A percentile compares a stretch with the other conserved stretches of the same genome.
Conservation (phyloP, 2,329 filamentous ascomycete species). For the Sporothrix pseudoabietina region DNA sequence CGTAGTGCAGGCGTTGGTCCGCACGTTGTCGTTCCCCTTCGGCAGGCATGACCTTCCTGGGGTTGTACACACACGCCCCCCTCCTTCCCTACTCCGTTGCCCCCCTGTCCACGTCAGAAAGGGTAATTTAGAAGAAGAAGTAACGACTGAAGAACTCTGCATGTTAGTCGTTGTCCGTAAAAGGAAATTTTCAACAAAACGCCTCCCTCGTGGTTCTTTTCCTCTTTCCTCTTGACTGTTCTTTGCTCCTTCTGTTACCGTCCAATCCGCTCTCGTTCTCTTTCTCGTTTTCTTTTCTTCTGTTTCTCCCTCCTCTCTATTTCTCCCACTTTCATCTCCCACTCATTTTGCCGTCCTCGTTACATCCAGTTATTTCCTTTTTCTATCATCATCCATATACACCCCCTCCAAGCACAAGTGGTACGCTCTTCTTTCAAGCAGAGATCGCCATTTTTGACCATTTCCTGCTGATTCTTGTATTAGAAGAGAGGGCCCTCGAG, state of each 20-base stretch:
- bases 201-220: neutral
- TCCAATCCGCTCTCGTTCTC: neutral
- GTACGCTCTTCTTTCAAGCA: neutral
- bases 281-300: neutral
- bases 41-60: conserved; percentile 11
- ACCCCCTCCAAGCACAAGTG: neutral
- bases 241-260: neutral
- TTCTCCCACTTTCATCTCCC: neutral
- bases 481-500: neutral
- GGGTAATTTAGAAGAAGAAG: neutral
- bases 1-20: neutral
- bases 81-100: too few species aligned
- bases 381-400: neutral
- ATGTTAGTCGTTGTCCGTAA: conserved; percentile 26
- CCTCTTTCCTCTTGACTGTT: neutral
- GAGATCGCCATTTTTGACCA: conserved; percentile 9
- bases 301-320: neutral
- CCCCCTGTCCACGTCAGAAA: neutral
- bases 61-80: conserved; percentile 21
- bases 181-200: conserved; percentile 28
- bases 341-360: neutral
- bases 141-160: neutral
- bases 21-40: neutral
- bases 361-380: neutral
- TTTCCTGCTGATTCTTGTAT: neutral